These are phyloP conservation scores for Arabidopsis arenosa DNA, from an alignment of 345 rosid genomes.

Conservation along the genomic window DNA sequence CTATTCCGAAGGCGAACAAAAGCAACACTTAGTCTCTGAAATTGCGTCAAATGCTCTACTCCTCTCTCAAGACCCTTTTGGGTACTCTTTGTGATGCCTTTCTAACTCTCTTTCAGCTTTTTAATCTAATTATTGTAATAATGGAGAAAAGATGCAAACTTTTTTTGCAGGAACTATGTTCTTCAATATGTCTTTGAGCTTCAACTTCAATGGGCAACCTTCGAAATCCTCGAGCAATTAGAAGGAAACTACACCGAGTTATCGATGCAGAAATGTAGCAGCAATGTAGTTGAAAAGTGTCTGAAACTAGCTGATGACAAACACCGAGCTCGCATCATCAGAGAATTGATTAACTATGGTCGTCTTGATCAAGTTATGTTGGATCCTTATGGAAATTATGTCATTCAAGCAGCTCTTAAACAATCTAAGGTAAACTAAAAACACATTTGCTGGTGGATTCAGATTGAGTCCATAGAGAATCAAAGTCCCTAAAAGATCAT, in stretches of 20 bases:
- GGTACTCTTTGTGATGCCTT: constrained; percentile 47
- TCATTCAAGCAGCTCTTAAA: constrained; percentile 78
- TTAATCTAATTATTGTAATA: neutral
- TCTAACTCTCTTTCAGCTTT: neutral
- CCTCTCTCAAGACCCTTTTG: constrained; percentile 79
- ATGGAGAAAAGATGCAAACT: constrained; percentile 17
- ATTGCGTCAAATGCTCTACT: constrained; percentile 69
- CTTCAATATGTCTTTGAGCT: constrained; percentile 77
- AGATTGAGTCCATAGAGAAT: neutral
- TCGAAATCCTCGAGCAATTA: constrained; percentile 62
- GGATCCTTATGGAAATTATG: constrained; percentile 86
- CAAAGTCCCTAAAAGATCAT: neutral
- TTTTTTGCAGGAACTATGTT: constrained; percentile 69
- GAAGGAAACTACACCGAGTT: constrained; percentile 75
- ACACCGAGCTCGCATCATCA: constrained; percentile 49
- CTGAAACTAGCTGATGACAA: constrained; percentile 64
- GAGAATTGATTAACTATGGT: constrained; percentile 62
- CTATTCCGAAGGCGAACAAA: constrained; percentile 58
- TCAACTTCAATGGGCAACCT: constrained; percentile 59
- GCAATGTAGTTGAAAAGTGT: constrained; percentile 91
- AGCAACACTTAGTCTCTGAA: constrained; percentile 51
- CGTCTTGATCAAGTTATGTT: constrained; percentile 77
- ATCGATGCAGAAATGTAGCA: constrained; percentile 86
- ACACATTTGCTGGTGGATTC: neutral
- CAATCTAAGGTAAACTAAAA: constrained; percentile 56